A percentile compares a stretch with the other conserved stretches of the same genome.
phyloP scores from a whole-genome alignment of 345 rosid genomes.

The Camelina sativa region DNA sequence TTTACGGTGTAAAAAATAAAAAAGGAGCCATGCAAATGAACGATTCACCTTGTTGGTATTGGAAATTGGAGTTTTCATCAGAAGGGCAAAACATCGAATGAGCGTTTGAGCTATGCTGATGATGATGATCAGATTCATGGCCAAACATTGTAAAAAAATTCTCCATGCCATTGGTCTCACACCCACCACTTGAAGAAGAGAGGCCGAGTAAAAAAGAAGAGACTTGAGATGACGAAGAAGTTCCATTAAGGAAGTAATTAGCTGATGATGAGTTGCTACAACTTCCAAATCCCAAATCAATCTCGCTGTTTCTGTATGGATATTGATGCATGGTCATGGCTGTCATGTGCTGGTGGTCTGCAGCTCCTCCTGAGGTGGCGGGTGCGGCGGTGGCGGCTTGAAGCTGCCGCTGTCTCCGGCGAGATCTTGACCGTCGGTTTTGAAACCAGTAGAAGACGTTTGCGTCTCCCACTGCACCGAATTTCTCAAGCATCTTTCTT shows the following conservation, averaged over 20 bases:
- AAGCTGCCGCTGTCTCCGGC: conserved; percentile 92
- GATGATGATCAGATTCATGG: conserved; percentile 54
- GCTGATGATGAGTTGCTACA: conserved; percentile 34
- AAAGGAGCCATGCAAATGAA: conserved; percentile 34
- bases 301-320: conserved; percentile 26
- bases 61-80: conserved; percentile 55
- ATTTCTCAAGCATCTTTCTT: conserved; percentile 84
- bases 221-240: conserved; percentile 31
- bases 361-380: conserved; percentile 8
- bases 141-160: conserved; percentile 50
- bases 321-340: conserved; percentile 42
- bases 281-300: conserved; percentile 45
- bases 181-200: conserved; percentile 46
- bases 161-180: conserved; percentile 47
- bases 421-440: conserved; percentile 91
- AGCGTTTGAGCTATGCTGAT: conserved; percentile 42
- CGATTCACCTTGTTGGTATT: conserved; percentile 65
- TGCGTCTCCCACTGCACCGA: conserved; percentile 92
- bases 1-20: background rate
- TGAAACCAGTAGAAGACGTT: conserved; percentile 99
- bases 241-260: conserved; percentile 28
- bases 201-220: conserved; percentile 27
- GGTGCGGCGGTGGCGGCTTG: conserved; percentile 56
- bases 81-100: conserved; percentile 55
- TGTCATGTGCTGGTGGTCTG: conserved; percentile 25